These are phyloP conservation scores for Selenicereus undatus DNA, from an alignment of 148 eudicot genomes.

Conservation along the genomic window DNA sequence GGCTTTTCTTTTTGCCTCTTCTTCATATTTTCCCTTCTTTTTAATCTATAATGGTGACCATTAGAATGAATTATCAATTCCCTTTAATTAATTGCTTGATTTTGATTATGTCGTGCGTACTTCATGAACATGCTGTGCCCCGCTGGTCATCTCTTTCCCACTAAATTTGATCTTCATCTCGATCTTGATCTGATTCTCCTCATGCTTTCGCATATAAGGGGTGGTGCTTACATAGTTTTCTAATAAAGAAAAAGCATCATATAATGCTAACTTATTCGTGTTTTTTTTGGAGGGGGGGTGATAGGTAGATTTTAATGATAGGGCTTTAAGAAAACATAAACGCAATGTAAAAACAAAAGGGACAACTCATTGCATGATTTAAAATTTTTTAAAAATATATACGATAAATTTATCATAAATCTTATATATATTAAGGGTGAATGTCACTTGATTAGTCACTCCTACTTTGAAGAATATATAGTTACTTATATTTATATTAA, in stretches of 20 bases:
- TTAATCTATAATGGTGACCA: background rate
- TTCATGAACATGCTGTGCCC: slow-evolving; percentile 16
- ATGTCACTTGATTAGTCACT: no score
- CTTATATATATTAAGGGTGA: no score
- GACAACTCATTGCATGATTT: no score
- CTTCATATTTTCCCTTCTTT: background rate
- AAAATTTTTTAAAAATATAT: no score
- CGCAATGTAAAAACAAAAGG: no score
- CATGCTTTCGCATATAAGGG: slow-evolving; percentile 2
- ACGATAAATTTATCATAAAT: no score
- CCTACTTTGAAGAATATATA: no score
- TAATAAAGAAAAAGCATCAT: background rate
- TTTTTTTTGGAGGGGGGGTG: no score
- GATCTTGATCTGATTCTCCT: background rate
- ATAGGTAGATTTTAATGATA: no score
- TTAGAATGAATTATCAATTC: background rate
- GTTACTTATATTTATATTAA: no score
- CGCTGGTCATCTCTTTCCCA: slow-evolving; percentile 8
- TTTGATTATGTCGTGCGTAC: slow-evolving; percentile 1
- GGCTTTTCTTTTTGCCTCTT: background rate
- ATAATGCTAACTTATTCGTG: no score
- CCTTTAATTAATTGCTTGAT: slow-evolving; percentile 11
- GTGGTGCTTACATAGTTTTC: background rate
- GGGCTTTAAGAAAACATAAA: no score
- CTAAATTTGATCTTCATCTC: background rate